Conservation (phyloP, 345 rosid genomes). For the Dimocarpus longan region DNA sequence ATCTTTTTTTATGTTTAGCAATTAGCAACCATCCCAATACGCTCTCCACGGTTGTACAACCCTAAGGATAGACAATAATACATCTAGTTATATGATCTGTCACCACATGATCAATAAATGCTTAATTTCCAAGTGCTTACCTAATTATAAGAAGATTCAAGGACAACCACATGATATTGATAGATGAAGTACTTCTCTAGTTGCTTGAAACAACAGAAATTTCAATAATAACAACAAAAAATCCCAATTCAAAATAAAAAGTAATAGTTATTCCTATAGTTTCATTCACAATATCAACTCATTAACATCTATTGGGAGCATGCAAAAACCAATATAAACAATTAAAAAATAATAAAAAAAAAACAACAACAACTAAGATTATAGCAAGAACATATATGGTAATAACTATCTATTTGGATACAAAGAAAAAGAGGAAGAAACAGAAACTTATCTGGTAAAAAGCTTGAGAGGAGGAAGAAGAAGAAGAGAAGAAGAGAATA, state of each 20-base stretch:
- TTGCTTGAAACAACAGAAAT: too few species aligned
- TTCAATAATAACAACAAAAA: too few species aligned
- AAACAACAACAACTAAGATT: not conserved
- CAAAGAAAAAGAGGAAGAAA: not conserved
- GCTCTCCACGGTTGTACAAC: too few species aligned
- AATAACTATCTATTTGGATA: not conserved
- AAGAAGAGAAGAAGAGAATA: not conserved
- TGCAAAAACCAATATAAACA: not conserved
- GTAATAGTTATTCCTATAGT: not conserved
- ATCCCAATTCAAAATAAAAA: not conserved
- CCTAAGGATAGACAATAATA: too few species aligned
- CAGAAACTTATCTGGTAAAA: conserved; percentile 8
- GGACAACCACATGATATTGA: not conserved
- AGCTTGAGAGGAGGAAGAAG: not conserved
- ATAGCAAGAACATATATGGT: not conserved
- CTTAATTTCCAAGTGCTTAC: not conserved
- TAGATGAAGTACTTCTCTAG: too few species aligned
- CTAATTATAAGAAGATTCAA: not conserved
- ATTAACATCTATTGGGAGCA: not conserved
- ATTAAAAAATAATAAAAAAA: not conserved
- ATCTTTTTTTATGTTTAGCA: too few species aligned
- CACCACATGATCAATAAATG: too few species aligned
- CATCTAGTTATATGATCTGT: too few species aligned
- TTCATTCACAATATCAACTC: not conserved
- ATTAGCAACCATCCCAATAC: too few species aligned